Evolutionary conservation across 228 moss, liverwort and hornwort species (phyloP).

Genomic region (Sphagnum fallax): DNA sequence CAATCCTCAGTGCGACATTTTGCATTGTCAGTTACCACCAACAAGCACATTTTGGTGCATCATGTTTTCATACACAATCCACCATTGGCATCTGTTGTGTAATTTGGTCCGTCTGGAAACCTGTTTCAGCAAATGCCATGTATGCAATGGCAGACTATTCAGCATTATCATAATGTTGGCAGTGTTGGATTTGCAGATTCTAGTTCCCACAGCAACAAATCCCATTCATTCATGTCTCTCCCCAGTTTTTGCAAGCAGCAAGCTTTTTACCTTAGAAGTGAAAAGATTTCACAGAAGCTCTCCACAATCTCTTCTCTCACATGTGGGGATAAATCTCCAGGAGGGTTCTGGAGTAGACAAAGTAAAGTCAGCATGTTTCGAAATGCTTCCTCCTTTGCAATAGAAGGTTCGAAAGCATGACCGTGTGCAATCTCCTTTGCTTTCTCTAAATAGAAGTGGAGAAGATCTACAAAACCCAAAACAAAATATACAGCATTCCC

Average conservation of each 20-base stretch:
- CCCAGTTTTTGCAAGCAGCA: too few relatives aligned
- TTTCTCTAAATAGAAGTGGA: constrained; percentile 68
- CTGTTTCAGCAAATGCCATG: too few relatives aligned
- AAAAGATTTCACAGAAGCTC: constrained; percentile 71
- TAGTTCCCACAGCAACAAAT: background rate
- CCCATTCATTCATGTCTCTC: too few relatives aligned
- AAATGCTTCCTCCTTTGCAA: constrained; percentile 84
- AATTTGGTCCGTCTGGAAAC: background rate
- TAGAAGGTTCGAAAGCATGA: constrained; percentile 37
- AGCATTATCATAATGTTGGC: too few relatives aligned
- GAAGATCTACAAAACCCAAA: constrained; percentile 53
- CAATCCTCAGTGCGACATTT: background rate
- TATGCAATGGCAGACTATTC: too few relatives aligned
- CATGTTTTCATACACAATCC: background rate
- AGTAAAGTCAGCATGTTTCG: constrained; percentile 70
- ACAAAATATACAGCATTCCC: background rate
- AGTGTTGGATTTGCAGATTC: background rate
- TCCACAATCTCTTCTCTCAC: constrained; percentile 56
- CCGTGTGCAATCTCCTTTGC: constrained; percentile 55
- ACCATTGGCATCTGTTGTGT: too few relatives aligned
- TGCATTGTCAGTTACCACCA: background rate
- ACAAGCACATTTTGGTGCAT: background rate
- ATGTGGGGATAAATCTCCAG: constrained; percentile 70
- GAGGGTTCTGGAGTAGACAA: constrained; percentile 70
- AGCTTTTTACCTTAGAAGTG: constrained; percentile 43